Percentiles rank a stretch among this genome's conserved stretches.
Evolutionary conservation across 768 basidiomycete species (phyloP).

Genomic region (Erythrobasidium yunnanense): DNA sequence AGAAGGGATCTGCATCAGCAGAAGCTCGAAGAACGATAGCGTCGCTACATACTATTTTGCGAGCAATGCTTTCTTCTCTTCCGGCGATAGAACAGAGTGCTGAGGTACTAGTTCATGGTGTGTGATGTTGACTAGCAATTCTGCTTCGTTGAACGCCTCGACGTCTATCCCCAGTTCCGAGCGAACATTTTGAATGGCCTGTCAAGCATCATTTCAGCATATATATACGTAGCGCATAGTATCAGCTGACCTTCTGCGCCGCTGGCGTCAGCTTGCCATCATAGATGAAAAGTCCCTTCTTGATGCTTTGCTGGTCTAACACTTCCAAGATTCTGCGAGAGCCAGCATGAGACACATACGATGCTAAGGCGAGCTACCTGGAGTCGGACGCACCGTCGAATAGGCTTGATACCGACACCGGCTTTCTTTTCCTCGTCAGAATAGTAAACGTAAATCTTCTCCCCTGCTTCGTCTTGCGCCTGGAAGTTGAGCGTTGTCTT

Average conservation of each 20-base stretch:
- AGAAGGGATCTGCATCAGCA: conserved; percentile 11
- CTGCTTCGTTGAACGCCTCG: conserved; percentile 93
- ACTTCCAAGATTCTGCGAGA: conserved; percentile 66
- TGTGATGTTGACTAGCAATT: conserved; percentile 92
- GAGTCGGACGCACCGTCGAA: conserved; percentile 67
- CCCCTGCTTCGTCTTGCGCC: conserved; percentile 56
- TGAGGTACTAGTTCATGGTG: conserved; percentile 88
- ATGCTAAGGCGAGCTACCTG: neutral
- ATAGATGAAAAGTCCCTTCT: conserved; percentile 87
- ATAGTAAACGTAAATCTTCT: conserved; percentile 89
- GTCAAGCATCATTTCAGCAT: neutral
- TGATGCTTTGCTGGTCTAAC: conserved; percentile 80
- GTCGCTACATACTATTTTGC: conserved; percentile 71
- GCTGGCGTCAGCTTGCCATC: conserved; percentile 93
- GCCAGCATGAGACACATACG: too few relatives aligned
- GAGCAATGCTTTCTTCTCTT: conserved; percentile 75
- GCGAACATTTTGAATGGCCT: conserved; percentile 25
- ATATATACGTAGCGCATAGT: neutral
- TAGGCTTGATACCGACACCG: conserved; percentile 91
- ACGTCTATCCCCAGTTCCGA: conserved; percentile 58
- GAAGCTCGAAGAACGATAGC: neutral
- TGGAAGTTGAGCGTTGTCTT: conserved; percentile 83
- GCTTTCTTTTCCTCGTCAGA: conserved; percentile 60
- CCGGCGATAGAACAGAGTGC: conserved; percentile 72
- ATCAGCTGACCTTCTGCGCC: conserved; percentile 65